A percentile compares a stretch with the other conserved stretches of the same genome.
These are phyloP conservation scores for Cryoendolithus antarcticus DNA, from an alignment of 2,329 filamentous ascomycete species.

Conservation along the genomic window DNA sequence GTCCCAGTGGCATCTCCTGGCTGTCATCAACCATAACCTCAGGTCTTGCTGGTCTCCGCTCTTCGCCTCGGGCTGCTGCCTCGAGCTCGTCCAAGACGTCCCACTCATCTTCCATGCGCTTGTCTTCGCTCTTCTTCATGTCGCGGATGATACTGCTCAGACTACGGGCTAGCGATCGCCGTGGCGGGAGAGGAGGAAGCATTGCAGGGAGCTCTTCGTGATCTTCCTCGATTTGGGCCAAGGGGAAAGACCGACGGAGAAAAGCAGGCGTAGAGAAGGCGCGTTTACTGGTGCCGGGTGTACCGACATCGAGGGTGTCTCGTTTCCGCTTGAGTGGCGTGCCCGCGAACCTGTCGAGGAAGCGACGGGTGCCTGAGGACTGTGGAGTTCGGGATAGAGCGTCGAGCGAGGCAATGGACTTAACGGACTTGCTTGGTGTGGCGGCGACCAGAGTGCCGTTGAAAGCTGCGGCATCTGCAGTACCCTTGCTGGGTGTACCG, in stretches of 20 bases:
- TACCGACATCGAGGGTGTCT: slow-evolving; percentile 23
- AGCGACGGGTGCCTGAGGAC: slow-evolving; percentile 47
- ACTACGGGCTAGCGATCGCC: slow-evolving; percentile 43
- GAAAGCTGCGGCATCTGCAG: too few species aligned
- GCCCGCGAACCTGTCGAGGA: slow-evolving; percentile 48
- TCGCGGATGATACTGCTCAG: slow-evolving; percentile 63
- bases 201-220: slow-evolving; percentile 26
- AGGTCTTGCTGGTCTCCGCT: too few species aligned
- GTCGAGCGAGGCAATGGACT: slow-evolving; percentile 1
- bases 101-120: slow-evolving; percentile 58
- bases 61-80: slow-evolving; percentile 22
- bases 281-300: slow-evolving; percentile 15
- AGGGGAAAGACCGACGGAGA: slow-evolving; percentile 40
- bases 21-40: slow-evolving; percentile 27
- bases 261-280: slow-evolving; percentile 60
- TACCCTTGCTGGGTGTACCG: slow-evolving; percentile 11
- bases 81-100: slow-evolving; percentile 63
- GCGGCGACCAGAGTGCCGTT: slow-evolving; percentile 9
- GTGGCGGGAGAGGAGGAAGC: slow-evolving; percentile 1
- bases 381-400: slow-evolving; percentile 31
- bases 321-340: slow-evolving; percentile 47
- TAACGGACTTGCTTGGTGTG: slow-evolving; percentile 26
- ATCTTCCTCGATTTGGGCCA: slow-evolving; percentile 46
- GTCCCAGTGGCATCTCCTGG: slow-evolving; percentile 35
- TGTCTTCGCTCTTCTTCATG: slow-evolving; percentile 57